Base-by-base conservation (phyloP, 345 rosid species). In the Populus ilicifolia region DNA sequence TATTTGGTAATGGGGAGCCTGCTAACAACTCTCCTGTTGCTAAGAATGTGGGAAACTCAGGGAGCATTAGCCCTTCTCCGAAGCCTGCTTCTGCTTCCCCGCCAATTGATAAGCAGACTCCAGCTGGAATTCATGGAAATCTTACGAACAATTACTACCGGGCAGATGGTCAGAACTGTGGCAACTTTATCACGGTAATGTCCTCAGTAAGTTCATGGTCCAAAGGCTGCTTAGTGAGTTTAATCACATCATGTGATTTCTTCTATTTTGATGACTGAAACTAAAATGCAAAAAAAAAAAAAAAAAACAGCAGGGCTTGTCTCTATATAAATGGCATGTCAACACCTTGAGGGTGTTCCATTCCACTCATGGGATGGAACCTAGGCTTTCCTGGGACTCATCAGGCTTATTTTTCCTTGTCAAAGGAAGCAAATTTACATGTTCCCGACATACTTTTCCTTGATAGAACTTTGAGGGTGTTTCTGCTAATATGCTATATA, bases 171-270 rank as follows among this genome's bases (percentile, higher is more conserved):
- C 85, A 82, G 74, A 82, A 82, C 66, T 70, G 79, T 38, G 85
- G 85, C 13, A 82, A 82, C 54, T 78, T 78, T 25, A 78, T 82
- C 68, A 82, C 85, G 77, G 85, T 82, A 82, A 17, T 77, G 44
- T 52, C 66, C 70, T 59, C 36, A 56, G 14, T 70, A 20, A 27
- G 35, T n/a, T 73, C 20, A 5, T 25, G 0, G 0, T 39, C 43
- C 7, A 8, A 33, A 4, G 35, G 35, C 35, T 33, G 17, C 17
- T 44, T 44, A 44, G 13, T 44, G 50, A 44, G 17, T 44, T 44
- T 13, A 44, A 44, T 44, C 50, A 44, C 17, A 12, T 44, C 50
- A 12, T 44, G 48, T 12, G 48, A 44, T 44, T 44, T 44, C 48
- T 44, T 44, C 48, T 44, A 44, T 44, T 44, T 44, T 44, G 48